A percentile compares a stretch with the other conserved stretches of the same genome.
Conservation (phyloP, 306 rosid species). For the Cyclanthera cordifolia region DNA sequence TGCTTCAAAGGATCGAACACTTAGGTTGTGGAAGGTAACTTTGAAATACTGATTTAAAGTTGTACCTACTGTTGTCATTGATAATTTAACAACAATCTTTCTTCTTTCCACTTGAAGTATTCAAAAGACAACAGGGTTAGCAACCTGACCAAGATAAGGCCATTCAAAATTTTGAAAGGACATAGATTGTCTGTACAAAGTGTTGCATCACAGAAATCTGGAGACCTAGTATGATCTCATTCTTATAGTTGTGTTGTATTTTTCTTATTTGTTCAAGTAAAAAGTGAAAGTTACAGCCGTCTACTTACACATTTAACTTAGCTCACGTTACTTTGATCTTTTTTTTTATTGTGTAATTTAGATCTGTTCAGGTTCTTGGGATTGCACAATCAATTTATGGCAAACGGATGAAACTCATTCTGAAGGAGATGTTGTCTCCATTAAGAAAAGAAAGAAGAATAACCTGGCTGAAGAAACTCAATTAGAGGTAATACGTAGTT, state of each 20-base stretch:
- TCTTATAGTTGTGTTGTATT: neutral
- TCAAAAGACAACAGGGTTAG: constrained; percentile 35
- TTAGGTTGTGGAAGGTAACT: constrained; percentile 88
- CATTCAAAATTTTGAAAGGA: constrained; percentile 74
- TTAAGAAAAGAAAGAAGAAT: constrained; percentile 65
- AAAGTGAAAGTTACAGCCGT: constrained; percentile 4
- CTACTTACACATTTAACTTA: constrained; percentile 7
- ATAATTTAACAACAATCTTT: constrained; percentile 17
- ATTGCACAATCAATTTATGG: constrained; percentile 77
- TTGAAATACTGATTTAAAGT: constrained; percentile 14
- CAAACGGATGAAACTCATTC: constrained; percentile 33
- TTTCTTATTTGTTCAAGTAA: constrained; percentile 6
- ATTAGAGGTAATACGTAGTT: constrained; percentile 57
- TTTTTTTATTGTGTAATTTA: constrained; percentile 19
- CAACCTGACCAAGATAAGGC: constrained; percentile 36
- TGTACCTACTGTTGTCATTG: neutral
- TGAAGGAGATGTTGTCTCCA: constrained; percentile 49
- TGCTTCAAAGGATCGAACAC: constrained; percentile 73
- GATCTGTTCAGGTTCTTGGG: constrained; percentile 98
- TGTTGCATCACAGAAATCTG: constrained; percentile 53
- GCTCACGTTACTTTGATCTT: neutral
- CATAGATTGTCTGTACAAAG: constrained; percentile 67
- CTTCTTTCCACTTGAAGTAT: constrained; percentile 28
- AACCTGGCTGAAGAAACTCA: constrained; percentile 50
- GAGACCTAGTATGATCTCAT: constrained; percentile 47